A percentile compares a stretch with the other conserved stretches of the same genome.
Conservation (phyloP, 129 eudicot genomes). For the Lactuca sativa region DNA sequence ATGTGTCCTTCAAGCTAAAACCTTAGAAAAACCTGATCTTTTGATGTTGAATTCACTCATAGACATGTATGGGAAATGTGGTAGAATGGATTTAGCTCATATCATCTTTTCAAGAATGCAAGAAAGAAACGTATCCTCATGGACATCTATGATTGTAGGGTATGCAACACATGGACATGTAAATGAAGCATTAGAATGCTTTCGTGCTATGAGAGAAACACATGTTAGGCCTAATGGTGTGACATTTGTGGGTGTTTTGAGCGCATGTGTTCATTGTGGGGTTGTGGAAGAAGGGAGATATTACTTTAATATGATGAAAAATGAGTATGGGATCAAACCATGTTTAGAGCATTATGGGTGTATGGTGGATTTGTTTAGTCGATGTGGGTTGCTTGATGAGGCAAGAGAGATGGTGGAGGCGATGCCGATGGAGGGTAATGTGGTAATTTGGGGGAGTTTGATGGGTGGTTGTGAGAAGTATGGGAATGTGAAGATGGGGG, state of each 20-base stretch:
- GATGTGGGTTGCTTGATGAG: conserved; percentile 79
- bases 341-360: conserved; percentile 78
- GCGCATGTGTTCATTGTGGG: conserved; percentile 93
- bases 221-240: conserved; percentile 66
- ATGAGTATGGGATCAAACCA: conserved; percentile 50
- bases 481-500: conserved; percentile 79
- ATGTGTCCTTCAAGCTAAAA: conserved; percentile 58
- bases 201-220: conserved; percentile 54
- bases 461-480: conserved; percentile 91
- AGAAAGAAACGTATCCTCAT: conserved; percentile 70
- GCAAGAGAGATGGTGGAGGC: conserved; percentile 63
- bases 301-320: conserved; percentile 65
- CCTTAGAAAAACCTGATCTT: conserved; percentile 40
- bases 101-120: conserved; percentile 57
- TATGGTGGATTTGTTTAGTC: conserved; percentile 87
- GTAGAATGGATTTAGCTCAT: conserved; percentile 76
- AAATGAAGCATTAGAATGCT: conserved; percentile 56
- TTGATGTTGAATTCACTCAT: conserved; percentile 69
- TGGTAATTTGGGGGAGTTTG: conserved; percentile 82
- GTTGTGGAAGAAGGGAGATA: conserved; percentile 58
- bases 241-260: conserved; percentile 82
- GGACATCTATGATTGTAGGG: conserved; percentile 91
- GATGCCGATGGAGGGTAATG: conserved; percentile 88
- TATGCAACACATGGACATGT: conserved; percentile 71
- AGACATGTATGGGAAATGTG: conserved; percentile 93